Conservation (phyloP, 106 monocot species). For the Allium cepa region DNA sequence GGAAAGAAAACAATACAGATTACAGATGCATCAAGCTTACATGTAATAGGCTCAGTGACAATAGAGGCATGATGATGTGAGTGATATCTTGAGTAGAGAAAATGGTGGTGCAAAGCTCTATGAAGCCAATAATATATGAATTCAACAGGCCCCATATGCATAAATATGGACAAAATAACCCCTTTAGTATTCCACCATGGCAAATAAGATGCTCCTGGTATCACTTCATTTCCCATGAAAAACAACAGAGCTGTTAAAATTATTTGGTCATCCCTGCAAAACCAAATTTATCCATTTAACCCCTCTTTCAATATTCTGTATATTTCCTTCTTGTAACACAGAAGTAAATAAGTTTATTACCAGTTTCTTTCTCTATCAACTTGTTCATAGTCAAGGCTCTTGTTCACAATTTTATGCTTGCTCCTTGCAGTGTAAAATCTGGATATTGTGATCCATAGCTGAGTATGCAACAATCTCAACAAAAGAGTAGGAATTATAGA, state of each 20-base stretch:
- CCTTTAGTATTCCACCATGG: constrained; percentile 30
- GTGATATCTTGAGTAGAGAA: too few relatives aligned
- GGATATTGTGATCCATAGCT: constrained; percentile 43
- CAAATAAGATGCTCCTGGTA: constrained; percentile 12
- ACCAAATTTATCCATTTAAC: too few relatives aligned
- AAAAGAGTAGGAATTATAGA: constrained; percentile 24
- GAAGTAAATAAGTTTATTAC: neutral
- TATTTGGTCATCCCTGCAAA: constrained; percentile 53
- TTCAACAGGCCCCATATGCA: too few relatives aligned
- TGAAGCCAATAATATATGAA: too few relatives aligned
- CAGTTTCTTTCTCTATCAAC: constrained; percentile 59
- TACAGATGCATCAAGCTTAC: neutral
- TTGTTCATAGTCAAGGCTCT: constrained; percentile 45
- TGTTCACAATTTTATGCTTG: constrained; percentile 32
- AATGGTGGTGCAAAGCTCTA: too few relatives aligned
- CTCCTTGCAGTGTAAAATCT: constrained; percentile 26
- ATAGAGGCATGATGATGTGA: too few relatives aligned
- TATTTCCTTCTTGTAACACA: too few relatives aligned
- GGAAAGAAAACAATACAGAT: too few relatives aligned
- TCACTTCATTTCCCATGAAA: constrained; percentile 19
- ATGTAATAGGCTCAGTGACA: too few relatives aligned
- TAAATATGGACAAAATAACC: too few relatives aligned
- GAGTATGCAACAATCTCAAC: constrained; percentile 26
- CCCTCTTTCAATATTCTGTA: too few relatives aligned
- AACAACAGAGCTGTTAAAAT: constrained; percentile 28